Percentiles rank a stretch among this genome's conserved stretches.
Evolutionary conservation across 2,329 filamentous ascomycete genomes (phyloP).

Genomic region (Pestalotiopsis sp.): DNA sequence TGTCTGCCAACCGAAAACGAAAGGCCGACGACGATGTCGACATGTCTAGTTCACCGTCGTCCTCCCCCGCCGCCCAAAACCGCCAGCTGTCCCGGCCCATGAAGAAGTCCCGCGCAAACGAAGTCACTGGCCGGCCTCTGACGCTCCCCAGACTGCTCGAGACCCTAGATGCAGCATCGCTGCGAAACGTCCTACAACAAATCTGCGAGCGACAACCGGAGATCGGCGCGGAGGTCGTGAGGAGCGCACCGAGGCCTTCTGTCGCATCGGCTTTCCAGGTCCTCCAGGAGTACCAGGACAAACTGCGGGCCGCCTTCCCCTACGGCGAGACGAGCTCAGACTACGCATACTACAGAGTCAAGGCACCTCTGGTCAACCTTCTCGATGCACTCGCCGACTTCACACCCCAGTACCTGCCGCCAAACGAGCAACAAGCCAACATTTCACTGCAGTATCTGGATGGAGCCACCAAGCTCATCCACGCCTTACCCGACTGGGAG

Average conservation of each 20-base stretch:
- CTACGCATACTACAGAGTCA: constrained; percentile 93
- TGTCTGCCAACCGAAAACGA: constrained; percentile 67
- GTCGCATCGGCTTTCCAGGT: constrained; percentile 79
- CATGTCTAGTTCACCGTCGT: constrained; percentile 86
- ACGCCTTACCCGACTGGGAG: constrained; percentile 88
- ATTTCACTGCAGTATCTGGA: constrained; percentile 86
- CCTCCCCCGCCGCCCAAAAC: constrained; percentile 73
- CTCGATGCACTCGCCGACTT: constrained; percentile 92
- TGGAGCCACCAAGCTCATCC: constrained; percentile 85
- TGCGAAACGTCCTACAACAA: constrained; percentile 83
- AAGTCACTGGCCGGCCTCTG: constrained; percentile 61
- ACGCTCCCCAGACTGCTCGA: constrained; percentile 77
- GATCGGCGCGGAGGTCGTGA: constrained; percentile 80
- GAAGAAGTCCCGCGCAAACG: constrained; percentile 64
- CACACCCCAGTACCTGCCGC: constrained; percentile 92
- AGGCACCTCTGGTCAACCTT: constrained; percentile 74
- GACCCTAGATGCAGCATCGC: constrained; percentile 81
- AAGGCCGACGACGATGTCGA: constrained; percentile 84
- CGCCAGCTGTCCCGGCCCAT: constrained; percentile 64
- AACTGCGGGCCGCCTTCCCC: constrained; percentile 77
- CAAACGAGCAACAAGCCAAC: constrained; percentile 81
- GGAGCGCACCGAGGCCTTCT: constrained; percentile 82
- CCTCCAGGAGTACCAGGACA: constrained; percentile 76
- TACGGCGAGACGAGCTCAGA: constrained; percentile 84
- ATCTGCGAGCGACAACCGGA: constrained; percentile 89